Conservation (phyloP, 805 yeast genomes). For the Pichia nakasei region DNA sequence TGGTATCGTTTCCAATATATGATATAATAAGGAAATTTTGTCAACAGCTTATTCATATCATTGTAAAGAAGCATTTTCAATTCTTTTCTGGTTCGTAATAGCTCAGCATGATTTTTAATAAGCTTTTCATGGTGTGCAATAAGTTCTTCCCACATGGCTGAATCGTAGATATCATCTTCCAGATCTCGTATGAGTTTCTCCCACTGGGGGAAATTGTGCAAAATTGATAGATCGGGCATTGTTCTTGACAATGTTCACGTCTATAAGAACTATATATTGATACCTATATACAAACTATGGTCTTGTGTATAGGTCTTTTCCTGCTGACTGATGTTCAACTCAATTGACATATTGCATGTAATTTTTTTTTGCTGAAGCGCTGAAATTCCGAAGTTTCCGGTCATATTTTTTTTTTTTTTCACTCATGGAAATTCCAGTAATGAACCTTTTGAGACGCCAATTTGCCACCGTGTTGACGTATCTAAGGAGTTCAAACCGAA, state of each 20-base stretch:
- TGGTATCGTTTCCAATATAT: constrained; percentile 58
- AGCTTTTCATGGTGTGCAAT: constrained; percentile 18
- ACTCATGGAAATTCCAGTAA: too few species aligned
- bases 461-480: too few species aligned
- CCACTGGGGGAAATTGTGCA: constrained; percentile 24
- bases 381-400: too few species aligned
- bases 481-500: too few species aligned
- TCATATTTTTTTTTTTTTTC: too few species aligned
- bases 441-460: neutral
- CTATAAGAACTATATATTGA: too few species aligned
- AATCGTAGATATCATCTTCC: constrained; percentile 18
- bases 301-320: too few species aligned
- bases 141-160: constrained; percentile 20
- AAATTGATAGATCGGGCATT: neutral
- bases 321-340: too few species aligned
- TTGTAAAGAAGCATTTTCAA: constrained; percentile 13
- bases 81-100: constrained; percentile 10
- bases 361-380: neutral
- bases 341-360: too few species aligned
- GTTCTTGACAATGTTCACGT: too few species aligned
- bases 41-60: constrained; percentile 36
- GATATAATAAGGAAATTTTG: constrained; percentile 48
- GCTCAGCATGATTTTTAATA: constrained; percentile 15
- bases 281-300: too few species aligned
- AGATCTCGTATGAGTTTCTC: constrained; percentile 13